Conservation (phyloP, 768 basidiomycete genomes). For the Suillus alpinus region DNA sequence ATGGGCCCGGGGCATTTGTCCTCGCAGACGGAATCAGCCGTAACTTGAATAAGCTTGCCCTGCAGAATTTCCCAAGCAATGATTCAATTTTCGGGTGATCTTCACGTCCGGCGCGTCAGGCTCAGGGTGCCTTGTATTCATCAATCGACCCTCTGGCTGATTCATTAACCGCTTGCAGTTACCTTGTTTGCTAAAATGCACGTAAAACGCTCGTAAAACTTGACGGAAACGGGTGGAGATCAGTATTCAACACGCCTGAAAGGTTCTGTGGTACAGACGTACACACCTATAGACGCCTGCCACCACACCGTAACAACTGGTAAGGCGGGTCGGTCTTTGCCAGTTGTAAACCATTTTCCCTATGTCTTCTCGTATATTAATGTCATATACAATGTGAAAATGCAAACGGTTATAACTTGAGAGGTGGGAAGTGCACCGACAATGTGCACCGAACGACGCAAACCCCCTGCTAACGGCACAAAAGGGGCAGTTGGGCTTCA, state of each 20-base stretch:
- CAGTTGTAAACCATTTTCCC: neutral
- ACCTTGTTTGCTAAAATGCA: neutral
- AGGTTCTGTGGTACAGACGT: conserved; percentile 27
- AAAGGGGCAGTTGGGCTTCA: neutral
- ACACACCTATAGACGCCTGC: conserved; percentile 7
- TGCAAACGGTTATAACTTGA: neutral
- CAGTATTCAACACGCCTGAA: conserved; percentile 26
- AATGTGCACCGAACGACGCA: neutral
- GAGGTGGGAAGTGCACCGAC: neutral
- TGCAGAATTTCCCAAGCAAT: neutral
- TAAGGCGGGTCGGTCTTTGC: neutral
- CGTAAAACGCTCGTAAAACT: neutral
- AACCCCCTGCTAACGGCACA: neutral
- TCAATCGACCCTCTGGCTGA: neutral
- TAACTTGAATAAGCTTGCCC: neutral
- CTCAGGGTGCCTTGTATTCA: neutral
- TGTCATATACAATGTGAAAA: neutral
- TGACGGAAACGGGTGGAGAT: conserved; percentile 11
- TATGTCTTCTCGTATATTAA: neutral
- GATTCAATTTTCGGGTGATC: neutral
- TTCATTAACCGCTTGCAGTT: neutral
- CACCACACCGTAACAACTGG: neutral
- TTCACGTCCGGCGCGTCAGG: neutral
- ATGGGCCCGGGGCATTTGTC: neutral
- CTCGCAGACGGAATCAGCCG: neutral